Evolutionary conservation across 306 rosid genomes (phyloP).

Genomic region (Neltuma alba): DNA sequence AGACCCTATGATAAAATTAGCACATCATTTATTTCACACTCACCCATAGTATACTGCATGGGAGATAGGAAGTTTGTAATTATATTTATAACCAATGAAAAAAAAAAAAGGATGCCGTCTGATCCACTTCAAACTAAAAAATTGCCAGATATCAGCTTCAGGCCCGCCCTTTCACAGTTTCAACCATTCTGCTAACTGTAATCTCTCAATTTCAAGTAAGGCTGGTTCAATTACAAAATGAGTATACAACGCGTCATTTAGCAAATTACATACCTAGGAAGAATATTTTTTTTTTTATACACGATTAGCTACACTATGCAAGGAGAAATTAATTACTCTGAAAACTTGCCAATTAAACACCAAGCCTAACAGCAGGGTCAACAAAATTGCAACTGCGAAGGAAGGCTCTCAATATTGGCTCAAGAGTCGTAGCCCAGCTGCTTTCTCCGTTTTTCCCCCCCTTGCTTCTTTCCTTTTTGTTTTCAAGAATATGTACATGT

Average conservation of each 20-base stretch:
- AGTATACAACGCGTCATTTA: background rate
- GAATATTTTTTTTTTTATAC: background rate
- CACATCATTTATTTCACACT: background rate
- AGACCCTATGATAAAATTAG: slow-evolving; percentile 23
- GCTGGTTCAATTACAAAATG: background rate
- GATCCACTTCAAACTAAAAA: background rate
- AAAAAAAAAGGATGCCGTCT: background rate
- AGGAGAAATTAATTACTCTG: slow-evolving; percentile 4
- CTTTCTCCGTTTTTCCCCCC: background rate
- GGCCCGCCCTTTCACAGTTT: background rate
- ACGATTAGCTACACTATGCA: background rate
- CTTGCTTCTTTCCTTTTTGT: background rate
- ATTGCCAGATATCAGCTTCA: background rate
- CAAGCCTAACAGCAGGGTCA: slow-evolving; percentile 39
- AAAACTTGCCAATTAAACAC: slow-evolving; percentile 42
- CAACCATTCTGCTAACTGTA: background rate
- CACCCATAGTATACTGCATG: background rate
- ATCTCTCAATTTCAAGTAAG: background rate
- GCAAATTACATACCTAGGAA: background rate
- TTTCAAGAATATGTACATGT: slow-evolving; percentile 50
- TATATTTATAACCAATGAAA: background rate
- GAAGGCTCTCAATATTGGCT: slow-evolving; percentile 37
- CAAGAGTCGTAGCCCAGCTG: slow-evolving; percentile 39
- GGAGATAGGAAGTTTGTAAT: background rate
- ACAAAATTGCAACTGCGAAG: slow-evolving; percentile 33